A percentile compares a stretch with the other conserved stretches of the same genome.
Conservation (phyloP, 306 rosid species). For the Cyclanthera cordifolia region DNA sequence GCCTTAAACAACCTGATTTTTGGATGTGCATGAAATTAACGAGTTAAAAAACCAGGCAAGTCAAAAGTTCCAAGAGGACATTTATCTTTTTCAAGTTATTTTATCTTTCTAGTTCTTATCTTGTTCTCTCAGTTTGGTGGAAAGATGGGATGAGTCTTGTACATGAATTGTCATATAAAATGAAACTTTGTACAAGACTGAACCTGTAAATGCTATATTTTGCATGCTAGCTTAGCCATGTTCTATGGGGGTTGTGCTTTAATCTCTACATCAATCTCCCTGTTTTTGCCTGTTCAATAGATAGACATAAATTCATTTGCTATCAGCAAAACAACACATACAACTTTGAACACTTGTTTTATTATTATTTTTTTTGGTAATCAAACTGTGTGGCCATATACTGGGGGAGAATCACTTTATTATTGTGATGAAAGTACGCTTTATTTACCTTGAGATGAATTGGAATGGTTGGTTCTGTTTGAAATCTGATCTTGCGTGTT, state of each 20-base stretch:
- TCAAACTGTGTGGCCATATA: background rate
- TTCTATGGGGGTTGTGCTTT: slow-evolving; percentile 43
- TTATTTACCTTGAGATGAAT: slow-evolving; percentile 68
- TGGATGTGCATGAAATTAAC: background rate
- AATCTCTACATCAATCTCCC: slow-evolving; percentile 47
- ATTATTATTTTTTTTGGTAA: background rate
- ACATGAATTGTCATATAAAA: slow-evolving; percentile 44
- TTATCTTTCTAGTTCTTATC: background rate
- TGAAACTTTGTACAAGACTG: slow-evolving; percentile 74
- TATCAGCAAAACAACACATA: slow-evolving; percentile 13
- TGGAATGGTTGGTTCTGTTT: slow-evolving; percentile 74
- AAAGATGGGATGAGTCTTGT: slow-evolving; percentile 54
- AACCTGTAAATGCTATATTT: slow-evolving; percentile 57
- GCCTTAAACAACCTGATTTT: slow-evolving; percentile 5
- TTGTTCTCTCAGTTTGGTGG: slow-evolving; percentile 14
- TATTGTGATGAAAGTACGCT: background rate
- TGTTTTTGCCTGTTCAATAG: slow-evolving; percentile 33
- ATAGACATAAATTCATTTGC: slow-evolving; percentile 22
- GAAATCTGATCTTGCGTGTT: slow-evolving; percentile 36
- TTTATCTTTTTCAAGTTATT: background rate
- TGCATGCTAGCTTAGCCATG: slow-evolving; percentile 40
- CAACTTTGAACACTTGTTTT: background rate
- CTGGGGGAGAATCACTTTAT: background rate
- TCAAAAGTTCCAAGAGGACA: background rate
- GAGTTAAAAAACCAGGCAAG: background rate